Conservation (phyloP, 2,329 filamentous ascomycete species). For the Ilyonectria robusta region DNA sequence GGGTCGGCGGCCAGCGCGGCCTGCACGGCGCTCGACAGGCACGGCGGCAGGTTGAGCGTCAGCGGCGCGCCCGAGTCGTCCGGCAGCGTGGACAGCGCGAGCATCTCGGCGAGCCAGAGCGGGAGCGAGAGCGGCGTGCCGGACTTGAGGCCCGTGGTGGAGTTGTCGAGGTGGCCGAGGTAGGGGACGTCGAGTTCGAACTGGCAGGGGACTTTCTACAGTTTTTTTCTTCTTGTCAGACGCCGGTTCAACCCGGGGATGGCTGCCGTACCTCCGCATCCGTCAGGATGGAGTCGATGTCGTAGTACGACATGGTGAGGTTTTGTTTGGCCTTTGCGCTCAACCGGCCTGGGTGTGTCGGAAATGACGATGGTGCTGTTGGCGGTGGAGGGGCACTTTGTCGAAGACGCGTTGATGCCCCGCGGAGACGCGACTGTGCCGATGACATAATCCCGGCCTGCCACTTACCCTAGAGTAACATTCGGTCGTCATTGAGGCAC, state of each 20-base stretch:
- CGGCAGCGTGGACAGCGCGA: slow-evolving; percentile 76
- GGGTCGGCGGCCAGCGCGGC: slow-evolving; percentile 94
- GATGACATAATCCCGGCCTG: slow-evolving; percentile 44
- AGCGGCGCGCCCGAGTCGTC: slow-evolving; percentile 72
- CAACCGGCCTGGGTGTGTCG: not conserved
- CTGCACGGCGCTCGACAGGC: slow-evolving; percentile 83
- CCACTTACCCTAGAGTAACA: not conserved
- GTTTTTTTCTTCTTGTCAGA: not conserved
- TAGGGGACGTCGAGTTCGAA: slow-evolving; percentile 92
- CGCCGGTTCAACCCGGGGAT: not conserved
- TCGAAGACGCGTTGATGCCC: slow-evolving; percentile 38
- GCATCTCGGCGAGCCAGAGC: slow-evolving; percentile 95
- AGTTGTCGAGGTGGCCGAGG: slow-evolving; percentile 91
- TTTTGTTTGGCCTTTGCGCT: not conserved
- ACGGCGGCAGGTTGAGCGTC: slow-evolving; percentile 84
- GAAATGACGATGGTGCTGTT: not conserved
- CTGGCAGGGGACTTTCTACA: slow-evolving; percentile 92
- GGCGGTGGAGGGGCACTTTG: slow-evolving; percentile 29
- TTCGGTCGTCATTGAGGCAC: not conserved
- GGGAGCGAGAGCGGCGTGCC: slow-evolving; percentile 87
- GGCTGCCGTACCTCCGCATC: slow-evolving; percentile 78
- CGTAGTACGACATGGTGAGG: slow-evolving; percentile 80
- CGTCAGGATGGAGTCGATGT: slow-evolving; percentile 86
- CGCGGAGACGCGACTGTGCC: slow-evolving; percentile 34
- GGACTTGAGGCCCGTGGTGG: slow-evolving; percentile 80